A percentile compares a stretch with the other conserved stretches of the same genome.
phyloP scores from a whole-genome alignment of 148 eudicot species.

The Vaccinium darrowii region DNA sequence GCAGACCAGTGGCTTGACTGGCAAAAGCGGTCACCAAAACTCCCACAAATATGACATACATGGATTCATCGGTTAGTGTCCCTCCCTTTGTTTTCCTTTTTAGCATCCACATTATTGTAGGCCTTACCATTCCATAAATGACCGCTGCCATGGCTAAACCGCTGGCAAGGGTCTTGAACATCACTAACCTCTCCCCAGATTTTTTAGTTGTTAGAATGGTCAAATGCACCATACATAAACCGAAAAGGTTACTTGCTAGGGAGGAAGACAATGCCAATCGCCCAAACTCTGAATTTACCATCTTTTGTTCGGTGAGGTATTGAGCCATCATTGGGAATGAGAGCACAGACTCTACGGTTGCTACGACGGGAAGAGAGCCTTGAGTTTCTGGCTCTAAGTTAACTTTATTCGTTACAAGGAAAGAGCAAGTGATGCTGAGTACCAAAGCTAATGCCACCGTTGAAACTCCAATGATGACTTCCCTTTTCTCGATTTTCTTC shows the following conservation, averaged over 20 bases:
- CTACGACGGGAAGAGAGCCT: neutral
- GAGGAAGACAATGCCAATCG: conserved; percentile 17
- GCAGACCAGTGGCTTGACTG: conserved; percentile 16
- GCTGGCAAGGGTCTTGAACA: neutral
- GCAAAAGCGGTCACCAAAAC: neutral
- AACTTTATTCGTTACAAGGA: neutral
- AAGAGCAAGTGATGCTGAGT: conserved; percentile 12
- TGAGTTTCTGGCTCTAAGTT: neutral
- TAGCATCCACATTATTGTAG: neutral
- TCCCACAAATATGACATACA: conserved; percentile 4
- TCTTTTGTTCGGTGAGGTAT: conserved; percentile 15
- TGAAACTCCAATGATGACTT: neutral
- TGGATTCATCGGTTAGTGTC: conserved; percentile 6
- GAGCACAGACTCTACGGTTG: neutral
- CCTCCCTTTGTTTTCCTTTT: conserved; percentile 4
- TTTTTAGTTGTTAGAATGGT: conserved; percentile 5
- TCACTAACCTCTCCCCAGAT: neutral
- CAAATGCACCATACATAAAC: neutral
- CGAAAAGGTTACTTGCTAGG: neutral
- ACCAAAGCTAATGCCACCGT: conserved; percentile 13
- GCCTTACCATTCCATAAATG: conserved; percentile 2
- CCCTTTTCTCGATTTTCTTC: conserved; percentile 4
- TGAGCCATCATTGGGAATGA: conserved; percentile 23
- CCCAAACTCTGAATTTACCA: conserved; percentile 21
- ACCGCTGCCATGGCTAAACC: conserved; percentile 13